Evolutionary conservation across 768 basidiomycete species (phyloP).

Genomic region (Naganishia friedmannii): DNA sequence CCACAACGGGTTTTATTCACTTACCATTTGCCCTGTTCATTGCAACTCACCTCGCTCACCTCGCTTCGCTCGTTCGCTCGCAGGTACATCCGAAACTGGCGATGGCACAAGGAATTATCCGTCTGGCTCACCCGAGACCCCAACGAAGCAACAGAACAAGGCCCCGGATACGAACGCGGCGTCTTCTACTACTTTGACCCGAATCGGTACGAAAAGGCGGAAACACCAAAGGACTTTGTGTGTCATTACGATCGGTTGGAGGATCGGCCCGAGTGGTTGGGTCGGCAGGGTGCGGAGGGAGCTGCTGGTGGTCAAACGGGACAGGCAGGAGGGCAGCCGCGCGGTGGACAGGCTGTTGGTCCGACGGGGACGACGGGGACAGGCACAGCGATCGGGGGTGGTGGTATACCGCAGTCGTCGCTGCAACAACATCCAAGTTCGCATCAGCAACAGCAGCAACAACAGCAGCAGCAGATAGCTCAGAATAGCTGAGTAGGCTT

Average conservation of each 20-base stretch:
- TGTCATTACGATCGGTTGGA: constrained; percentile 29
- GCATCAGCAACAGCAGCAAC: constrained; percentile 18
- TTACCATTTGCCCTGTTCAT: too few species aligned
- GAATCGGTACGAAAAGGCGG: constrained; percentile 37
- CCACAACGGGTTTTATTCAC: too few species aligned
- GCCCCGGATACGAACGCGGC: constrained; percentile 66
- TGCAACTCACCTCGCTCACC: neutral
- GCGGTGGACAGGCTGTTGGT: neutral
- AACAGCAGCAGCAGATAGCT: neutral
- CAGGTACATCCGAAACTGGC: constrained; percentile 92
- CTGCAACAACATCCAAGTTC: neutral
- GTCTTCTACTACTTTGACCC: constrained; percentile 74
- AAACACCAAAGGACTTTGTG: constrained; percentile 46
- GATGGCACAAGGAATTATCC: constrained; percentile 88
- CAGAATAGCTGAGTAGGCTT: neutral
- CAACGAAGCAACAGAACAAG: constrained; percentile 55
- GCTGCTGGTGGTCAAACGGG: neutral
- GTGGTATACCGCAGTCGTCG: neutral
- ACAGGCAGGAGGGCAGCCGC: neutral
- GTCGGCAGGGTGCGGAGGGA: neutral
- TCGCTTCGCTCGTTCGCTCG: constrained; percentile 3
- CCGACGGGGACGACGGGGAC: too few species aligned
- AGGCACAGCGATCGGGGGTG: neutral
- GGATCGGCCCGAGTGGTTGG: constrained; percentile 29
- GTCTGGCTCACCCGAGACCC: constrained; percentile 87